Conservation (phyloP, 176 grass and related monocot species). For the Puccinellia tenuiflora region DNA sequence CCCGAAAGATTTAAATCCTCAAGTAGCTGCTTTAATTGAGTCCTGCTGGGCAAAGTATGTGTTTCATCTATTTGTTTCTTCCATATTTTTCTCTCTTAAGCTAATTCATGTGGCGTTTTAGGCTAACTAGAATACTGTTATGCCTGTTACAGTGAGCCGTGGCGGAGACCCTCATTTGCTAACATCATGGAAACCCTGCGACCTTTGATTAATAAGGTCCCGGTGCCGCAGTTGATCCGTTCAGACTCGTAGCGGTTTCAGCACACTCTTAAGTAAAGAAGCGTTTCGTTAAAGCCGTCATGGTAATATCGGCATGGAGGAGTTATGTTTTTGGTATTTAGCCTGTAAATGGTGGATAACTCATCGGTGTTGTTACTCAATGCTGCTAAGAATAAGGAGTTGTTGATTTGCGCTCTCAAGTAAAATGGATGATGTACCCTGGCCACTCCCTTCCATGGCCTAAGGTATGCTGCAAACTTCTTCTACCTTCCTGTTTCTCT, state of each 20-base stretch:
- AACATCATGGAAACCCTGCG: conserved; percentile 73
- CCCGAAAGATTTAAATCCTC: conserved; percentile 72
- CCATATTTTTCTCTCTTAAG: neutral
- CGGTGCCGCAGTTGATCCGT: conserved; percentile 25
- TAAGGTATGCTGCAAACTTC: conserved; percentile 23
- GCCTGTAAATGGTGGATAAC: conserved; percentile 14
- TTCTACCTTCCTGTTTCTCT: neutral
- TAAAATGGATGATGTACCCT: neutral
- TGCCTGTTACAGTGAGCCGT: conserved; percentile 49
- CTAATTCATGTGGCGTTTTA: neutral
- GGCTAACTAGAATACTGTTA: conserved; percentile 6
- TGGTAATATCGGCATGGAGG: conserved; percentile 8
- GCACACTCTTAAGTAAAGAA: neutral
- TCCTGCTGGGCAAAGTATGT: conserved; percentile 93
- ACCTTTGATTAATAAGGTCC: conserved; percentile 53
- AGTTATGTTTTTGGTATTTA: neutral
- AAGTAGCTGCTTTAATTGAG: conserved; percentile 70
- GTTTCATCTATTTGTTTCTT: neutral
- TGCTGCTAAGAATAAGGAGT: neutral
- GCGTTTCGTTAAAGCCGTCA: neutral
- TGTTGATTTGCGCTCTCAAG: conserved; percentile 5
- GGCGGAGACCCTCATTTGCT: conserved; percentile 84
- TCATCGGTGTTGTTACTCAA: neutral
- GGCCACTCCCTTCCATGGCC: conserved; percentile 25
- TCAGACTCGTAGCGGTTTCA: conserved; percentile 30